A percentile compares a stretch with the other conserved stretches of the same genome.
phyloP scores from a whole-genome alignment of 129 eudicot genomes.

The Lonicera japonica region DNA sequence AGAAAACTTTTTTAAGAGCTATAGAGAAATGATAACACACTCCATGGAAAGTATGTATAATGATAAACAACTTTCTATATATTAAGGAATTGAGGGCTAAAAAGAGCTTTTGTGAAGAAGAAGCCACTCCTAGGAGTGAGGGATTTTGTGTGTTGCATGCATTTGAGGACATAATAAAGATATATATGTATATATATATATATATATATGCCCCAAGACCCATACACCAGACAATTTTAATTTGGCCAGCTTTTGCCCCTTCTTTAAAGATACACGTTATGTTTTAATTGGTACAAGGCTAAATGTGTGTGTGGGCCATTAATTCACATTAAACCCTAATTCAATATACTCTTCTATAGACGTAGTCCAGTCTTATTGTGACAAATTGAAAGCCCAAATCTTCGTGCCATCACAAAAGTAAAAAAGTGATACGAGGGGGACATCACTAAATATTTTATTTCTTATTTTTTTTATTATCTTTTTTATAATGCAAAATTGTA shows the following conservation, averaged over 20 bases:
- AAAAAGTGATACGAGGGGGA: neutral
- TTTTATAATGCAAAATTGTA: too few relatives aligned
- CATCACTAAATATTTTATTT: too few relatives aligned
- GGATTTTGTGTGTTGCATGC: slow-evolving; percentile 16
- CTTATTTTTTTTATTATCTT: too few relatives aligned
- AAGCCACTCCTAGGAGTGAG: slow-evolving; percentile 39
- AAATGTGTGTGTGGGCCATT: slow-evolving; percentile 6
- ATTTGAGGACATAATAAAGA: slow-evolving; percentile 5
- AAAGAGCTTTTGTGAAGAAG: slow-evolving; percentile 25
- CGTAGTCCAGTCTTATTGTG: neutral
- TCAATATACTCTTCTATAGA: neutral
- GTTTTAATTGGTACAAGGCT: too few relatives aligned
- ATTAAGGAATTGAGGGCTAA: slow-evolving; percentile 10
- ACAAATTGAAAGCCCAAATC: neutral
- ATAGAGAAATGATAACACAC: slow-evolving; percentile 2
- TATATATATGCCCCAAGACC: neutral
- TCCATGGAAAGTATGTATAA: slow-evolving; percentile 22
- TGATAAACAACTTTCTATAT: slow-evolving; percentile 29
- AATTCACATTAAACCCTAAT: neutral
- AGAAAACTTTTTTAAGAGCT: slow-evolving; percentile 8
- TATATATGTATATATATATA: too few relatives aligned
- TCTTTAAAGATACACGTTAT: neutral
- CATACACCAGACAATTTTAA: neutral
- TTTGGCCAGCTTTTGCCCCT: slow-evolving; percentile 9
- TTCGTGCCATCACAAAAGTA: neutral